Evolutionary conservation across 2,329 filamentous ascomycete species (phyloP).

Genomic region (Macrophomina tecta): DNA sequence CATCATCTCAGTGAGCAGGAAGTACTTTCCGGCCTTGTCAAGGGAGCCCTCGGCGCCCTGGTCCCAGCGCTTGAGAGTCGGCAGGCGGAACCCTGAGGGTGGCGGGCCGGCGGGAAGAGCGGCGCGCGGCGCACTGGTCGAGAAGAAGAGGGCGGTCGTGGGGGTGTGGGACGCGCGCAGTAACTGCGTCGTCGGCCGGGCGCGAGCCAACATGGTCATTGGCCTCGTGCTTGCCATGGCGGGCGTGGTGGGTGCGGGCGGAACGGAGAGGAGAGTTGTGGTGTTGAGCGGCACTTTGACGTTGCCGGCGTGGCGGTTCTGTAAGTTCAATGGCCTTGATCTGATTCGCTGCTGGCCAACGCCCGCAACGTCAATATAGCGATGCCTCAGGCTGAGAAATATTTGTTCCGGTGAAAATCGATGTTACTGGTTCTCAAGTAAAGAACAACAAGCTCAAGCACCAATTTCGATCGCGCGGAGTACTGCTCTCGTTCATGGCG

Average conservation of each 20-base stretch:
- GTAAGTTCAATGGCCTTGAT: slow-evolving; percentile 10
- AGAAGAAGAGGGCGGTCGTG: slow-evolving; percentile 64
- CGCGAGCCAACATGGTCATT: slow-evolving; percentile 55
- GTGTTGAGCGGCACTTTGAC: slow-evolving; percentile 22
- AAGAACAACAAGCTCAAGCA: neutral
- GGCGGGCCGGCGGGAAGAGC: slow-evolving; percentile 77
- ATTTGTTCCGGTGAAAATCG: neutral
- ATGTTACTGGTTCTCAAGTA: neutral
- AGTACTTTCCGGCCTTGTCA: slow-evolving; percentile 89
- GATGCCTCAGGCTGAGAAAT: slow-evolving; percentile 8
- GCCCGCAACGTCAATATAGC: neutral
- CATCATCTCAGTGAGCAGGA: slow-evolving; percentile 93
- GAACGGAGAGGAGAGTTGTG: slow-evolving; percentile 23
- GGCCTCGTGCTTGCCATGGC: slow-evolving; percentile 57
- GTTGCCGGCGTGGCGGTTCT: slow-evolving; percentile 23
- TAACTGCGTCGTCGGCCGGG: slow-evolving; percentile 34
- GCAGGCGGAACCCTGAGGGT: slow-evolving; percentile 79
- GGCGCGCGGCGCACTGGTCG: slow-evolving; percentile 65
- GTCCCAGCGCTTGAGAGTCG: slow-evolving; percentile 77
- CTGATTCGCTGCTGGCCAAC: slow-evolving; percentile 10
- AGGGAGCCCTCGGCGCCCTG: slow-evolving; percentile 77
- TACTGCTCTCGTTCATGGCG: neutral
- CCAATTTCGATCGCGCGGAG: neutral
- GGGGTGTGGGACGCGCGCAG: slow-evolving; percentile 48
- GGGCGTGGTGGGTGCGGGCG: slow-evolving; percentile 31